Base-by-base conservation (phyloP, 768 basidiomycete species). In the Tulasnella sp. region DNA sequence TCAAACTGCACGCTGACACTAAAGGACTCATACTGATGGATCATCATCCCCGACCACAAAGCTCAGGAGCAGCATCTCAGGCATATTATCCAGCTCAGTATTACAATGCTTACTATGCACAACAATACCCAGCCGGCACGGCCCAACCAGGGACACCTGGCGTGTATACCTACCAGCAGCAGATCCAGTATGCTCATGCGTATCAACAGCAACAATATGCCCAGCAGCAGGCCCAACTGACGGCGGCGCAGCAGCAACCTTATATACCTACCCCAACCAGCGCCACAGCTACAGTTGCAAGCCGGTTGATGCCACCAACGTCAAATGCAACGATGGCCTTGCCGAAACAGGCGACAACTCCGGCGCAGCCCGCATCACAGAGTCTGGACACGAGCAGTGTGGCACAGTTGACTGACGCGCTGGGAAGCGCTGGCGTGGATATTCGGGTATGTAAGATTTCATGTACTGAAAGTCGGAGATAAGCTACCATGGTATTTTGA, bases 381-480 rank as follows among this genome's bases (percentile, higher is more conserved):
- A 53, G 69, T 5, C 22, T 62, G n/a, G 49, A 62, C 48, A 49
- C 63, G 3, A n/a, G 55, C 4, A 87, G 90, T 65, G 79, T 90
- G 31, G 80, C 87, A 10, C 86, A 84, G 5, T 66, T 92, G 44
- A 90, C 88, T 58, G 88, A 92, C 64, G 89, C 87, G 3, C 72
- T 92, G 1, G 89, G 87, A 3, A 88, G 87, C 66, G 88, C 87
- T 5, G 88, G 89, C 10, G 87, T 92, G 5, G 89, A 92, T 71
- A 72, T 92, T n/a, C 72, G 85, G 68, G 87, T 86, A n/a, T n/a
- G n/a, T 63, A 62, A 76, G 70, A 19, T 25, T 53, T 38, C 12
- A 52, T 29, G 2, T 34, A 54, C 61, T 27, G 48, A 49, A 5
- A 5, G 34, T 38, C 34, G 15, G 34, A 5, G 15, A 15, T 38